Evolutionary conservation across 1,284 basidiomycete genomes (phyloP).

Genomic region (Exobasidium cylindrosporum): DNA sequence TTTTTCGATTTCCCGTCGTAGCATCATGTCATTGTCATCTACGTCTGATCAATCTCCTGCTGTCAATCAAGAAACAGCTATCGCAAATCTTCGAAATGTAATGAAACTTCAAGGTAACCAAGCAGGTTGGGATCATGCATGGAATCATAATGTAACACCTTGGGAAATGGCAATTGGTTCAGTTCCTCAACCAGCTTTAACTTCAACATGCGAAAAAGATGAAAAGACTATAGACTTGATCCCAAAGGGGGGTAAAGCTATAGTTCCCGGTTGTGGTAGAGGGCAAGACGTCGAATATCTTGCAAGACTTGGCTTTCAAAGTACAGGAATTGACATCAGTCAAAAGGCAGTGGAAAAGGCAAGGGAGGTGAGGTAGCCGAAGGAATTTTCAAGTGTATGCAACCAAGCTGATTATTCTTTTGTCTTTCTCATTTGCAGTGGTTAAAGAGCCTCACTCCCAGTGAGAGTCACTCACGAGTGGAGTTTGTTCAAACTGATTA

Average conservation of each 20-base stretch:
- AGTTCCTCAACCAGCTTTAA: neutral
- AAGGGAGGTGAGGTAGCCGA: neutral
- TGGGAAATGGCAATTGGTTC: neutral
- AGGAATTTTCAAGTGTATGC: neutral
- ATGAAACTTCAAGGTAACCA: slow-evolving; percentile 5
- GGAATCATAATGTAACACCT: slow-evolving; percentile 1
- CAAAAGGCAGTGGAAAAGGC: slow-evolving; percentile 1
- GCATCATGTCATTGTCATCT: too few relatives aligned
- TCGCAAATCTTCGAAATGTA: neutral
- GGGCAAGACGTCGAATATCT: slow-evolving; percentile 10
- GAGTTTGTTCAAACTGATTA: slow-evolving; percentile 2
- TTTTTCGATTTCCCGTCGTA: too few relatives aligned
- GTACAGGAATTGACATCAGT: slow-evolving; percentile 1
- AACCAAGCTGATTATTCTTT: too few relatives aligned
- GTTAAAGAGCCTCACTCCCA: neutral
- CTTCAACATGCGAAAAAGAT: slow-evolving; percentile 7
- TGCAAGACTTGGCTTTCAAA: neutral
- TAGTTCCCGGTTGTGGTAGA: slow-evolving; percentile 7
- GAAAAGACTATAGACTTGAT: neutral
- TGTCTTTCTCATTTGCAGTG: neutral
- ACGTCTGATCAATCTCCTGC: too few relatives aligned
- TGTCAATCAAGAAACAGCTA: too few relatives aligned
- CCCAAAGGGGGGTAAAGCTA: neutral
- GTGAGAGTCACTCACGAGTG: neutral
- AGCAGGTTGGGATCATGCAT: slow-evolving; percentile 9